Conservation (phyloP, 2,329 filamentous ascomycete genomes). For the Aspergillus alliaceus region DNA sequence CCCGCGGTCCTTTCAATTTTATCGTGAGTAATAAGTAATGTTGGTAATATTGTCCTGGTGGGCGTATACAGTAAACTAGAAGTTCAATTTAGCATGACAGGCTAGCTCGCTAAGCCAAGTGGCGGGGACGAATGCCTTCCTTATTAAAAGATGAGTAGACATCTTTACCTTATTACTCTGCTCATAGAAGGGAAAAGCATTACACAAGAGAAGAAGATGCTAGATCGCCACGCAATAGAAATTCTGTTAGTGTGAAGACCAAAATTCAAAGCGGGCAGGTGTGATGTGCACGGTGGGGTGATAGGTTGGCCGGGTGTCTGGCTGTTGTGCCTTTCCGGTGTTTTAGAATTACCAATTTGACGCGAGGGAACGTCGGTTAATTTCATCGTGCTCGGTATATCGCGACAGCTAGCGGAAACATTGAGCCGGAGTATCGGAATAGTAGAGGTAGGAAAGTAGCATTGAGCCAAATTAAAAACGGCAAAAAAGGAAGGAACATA, state of each 20-base stretch:
- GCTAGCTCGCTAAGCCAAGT: too few relatives aligned
- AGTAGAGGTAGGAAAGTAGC: too few relatives aligned
- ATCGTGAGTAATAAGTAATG: too few relatives aligned
- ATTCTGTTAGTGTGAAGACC: background rate
- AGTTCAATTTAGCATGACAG: background rate
- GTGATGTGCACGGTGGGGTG: background rate
- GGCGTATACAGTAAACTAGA: too few relatives aligned
- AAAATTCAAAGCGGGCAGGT: background rate
- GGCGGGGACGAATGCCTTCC: background rate
- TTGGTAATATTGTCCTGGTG: too few relatives aligned
- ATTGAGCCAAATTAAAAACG: background rate
- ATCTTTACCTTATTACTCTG: background rate
- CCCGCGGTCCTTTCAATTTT: too few relatives aligned
- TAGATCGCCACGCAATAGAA: background rate
- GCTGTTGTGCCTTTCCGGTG: background rate
- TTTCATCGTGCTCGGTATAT: background rate
- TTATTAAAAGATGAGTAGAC: background rate
- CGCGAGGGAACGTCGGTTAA: background rate
- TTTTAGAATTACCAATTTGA: background rate
- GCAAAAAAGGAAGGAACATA: background rate
- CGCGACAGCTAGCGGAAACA: background rate
- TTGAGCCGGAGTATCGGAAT: background rate
- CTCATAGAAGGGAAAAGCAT: background rate
- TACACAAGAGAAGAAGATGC: too few relatives aligned
- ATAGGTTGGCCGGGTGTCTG: background rate